phyloP scores from a whole-genome alignment of 2,329 filamentous ascomycete species.

The Mollisia scopiformis region DNA sequence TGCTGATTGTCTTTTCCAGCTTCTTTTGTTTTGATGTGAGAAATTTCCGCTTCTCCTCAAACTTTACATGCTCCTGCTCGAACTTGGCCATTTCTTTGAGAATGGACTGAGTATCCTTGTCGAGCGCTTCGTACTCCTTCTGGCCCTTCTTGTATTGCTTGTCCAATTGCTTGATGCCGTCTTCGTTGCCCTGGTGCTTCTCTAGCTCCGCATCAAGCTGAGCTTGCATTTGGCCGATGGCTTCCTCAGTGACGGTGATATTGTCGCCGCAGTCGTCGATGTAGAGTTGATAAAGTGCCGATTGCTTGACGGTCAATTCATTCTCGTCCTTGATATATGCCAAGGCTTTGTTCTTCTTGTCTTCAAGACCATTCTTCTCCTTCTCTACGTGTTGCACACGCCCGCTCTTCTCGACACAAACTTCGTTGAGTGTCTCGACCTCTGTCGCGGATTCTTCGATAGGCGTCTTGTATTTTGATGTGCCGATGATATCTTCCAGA shows the following conservation, averaged over 20 bases:
- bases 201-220: slow-evolving; percentile 86
- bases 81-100: slow-evolving; percentile 89
- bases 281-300: slow-evolving; percentile 89
- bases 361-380: slow-evolving; percentile 88
- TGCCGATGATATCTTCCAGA: slow-evolving; percentile 97
- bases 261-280: slow-evolving; percentile 89
- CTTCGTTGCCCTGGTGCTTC: slow-evolving; percentile 88
- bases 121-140: slow-evolving; percentile 81
- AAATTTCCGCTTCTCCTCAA: slow-evolving; percentile 97
- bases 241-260: slow-evolving; percentile 83
- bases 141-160: slow-evolving; percentile 81
- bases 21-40: slow-evolving; percentile 90
- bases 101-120: slow-evolving; percentile 78
- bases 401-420: slow-evolving; percentile 92
- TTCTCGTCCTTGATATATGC: slow-evolving; percentile 92
- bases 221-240: slow-evolving; percentile 86
- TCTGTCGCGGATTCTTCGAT: slow-evolving; percentile 93
- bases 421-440: slow-evolving; percentile 90
- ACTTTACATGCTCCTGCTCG: slow-evolving; percentile 96
- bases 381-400: slow-evolving; percentile 98
- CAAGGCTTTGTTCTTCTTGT: slow-evolving; percentile 94
- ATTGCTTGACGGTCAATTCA: slow-evolving; percentile 86
- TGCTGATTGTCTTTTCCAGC: slow-evolving; percentile 82
- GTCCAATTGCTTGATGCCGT: slow-evolving; percentile 86
- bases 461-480: slow-evolving; percentile 95